phyloP scores from a whole-genome alignment of 768 basidiomycete species.

The Leccinum truebloodii region DNA sequence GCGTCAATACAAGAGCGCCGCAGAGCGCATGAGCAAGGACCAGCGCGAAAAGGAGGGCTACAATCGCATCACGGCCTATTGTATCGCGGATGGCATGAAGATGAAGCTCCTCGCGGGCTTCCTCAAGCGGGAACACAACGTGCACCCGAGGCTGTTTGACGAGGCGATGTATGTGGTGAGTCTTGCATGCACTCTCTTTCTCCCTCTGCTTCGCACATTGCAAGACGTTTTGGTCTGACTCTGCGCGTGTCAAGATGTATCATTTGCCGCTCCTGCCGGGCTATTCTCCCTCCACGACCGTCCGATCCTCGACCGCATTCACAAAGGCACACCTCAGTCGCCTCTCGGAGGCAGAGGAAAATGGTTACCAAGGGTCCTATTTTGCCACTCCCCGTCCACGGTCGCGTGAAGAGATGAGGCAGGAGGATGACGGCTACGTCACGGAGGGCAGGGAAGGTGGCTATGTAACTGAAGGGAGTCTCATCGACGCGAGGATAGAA shows the following conservation, averaged over 20 bases:
- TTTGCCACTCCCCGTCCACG: constrained; percentile 43
- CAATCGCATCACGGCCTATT: constrained; percentile 87
- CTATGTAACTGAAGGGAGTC: constrained; percentile 52
- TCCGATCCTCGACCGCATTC: constrained; percentile 78
- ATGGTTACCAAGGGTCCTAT: constrained; percentile 86
- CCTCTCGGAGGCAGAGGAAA: constrained; percentile 86
- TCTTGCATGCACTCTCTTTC: constrained; percentile 11
- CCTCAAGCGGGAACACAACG: constrained; percentile 92
- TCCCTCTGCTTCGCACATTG: neutral
- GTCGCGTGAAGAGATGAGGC: constrained; percentile 21
- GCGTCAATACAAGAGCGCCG: constrained; percentile 79
- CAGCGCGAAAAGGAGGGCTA: constrained; percentile 81
- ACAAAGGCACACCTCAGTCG: constrained; percentile 61
- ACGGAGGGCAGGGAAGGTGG: constrained; percentile 47
- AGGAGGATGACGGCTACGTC: constrained; percentile 24
- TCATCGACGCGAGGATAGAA: constrained; percentile 9
- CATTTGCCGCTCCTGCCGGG: constrained; percentile 90
- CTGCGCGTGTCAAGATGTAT: constrained; percentile 62
- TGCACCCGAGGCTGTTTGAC: constrained; percentile 82
- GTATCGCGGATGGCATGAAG: constrained; percentile 80
- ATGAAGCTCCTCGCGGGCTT: constrained; percentile 85
- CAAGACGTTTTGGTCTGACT: neutral
- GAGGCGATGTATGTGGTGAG: constrained; percentile 92
- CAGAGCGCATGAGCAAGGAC: constrained; percentile 86
- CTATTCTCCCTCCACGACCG: constrained; percentile 79